Evolutionary conservation across 169 alveolate species (phyloP).

Genomic region (Plasmodium berghei): DNA sequence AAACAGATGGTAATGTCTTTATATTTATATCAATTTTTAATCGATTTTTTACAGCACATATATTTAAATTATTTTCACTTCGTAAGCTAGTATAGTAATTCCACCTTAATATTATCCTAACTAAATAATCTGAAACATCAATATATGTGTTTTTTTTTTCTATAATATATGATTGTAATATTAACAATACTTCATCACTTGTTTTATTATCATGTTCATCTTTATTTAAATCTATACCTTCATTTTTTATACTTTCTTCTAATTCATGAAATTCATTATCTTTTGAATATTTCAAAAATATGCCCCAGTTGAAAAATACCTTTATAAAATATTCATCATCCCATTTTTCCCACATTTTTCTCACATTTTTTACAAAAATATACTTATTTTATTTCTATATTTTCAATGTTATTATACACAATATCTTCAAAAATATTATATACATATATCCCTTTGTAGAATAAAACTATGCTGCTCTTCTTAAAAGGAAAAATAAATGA

Average conservation of each 20-base stretch:
- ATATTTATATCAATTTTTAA: constrained; percentile 68
- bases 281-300: constrained; percentile 29
- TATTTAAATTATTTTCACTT: constrained; percentile 49
- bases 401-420: too few relatives aligned
- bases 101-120: constrained; percentile 69
- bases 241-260: constrained; percentile 47
- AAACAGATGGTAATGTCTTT: constrained; percentile 23
- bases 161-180: constrained; percentile 17
- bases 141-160: constrained; percentile 23
- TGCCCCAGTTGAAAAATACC: constrained; percentile 59
- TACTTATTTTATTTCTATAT: background rate
- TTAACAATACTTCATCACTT: constrained; percentile 30
- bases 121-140: constrained; percentile 50
- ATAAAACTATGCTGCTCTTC: too few relatives aligned
- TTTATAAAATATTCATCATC: constrained; percentile 36
- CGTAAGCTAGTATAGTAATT: constrained; percentile 68
- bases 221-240: constrained; percentile 22
- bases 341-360: constrained; percentile 74
- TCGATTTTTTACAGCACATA: constrained; percentile 36
- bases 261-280: constrained; percentile 61
- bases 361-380: constrained; percentile 15
- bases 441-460: too few relatives aligned
- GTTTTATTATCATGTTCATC: constrained; percentile 28
- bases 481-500: too few relatives aligned
- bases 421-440: too few relatives aligned